Conservation (phyloP, 805 yeast genomes). For the Spencermartinsiella europaea region DNA sequence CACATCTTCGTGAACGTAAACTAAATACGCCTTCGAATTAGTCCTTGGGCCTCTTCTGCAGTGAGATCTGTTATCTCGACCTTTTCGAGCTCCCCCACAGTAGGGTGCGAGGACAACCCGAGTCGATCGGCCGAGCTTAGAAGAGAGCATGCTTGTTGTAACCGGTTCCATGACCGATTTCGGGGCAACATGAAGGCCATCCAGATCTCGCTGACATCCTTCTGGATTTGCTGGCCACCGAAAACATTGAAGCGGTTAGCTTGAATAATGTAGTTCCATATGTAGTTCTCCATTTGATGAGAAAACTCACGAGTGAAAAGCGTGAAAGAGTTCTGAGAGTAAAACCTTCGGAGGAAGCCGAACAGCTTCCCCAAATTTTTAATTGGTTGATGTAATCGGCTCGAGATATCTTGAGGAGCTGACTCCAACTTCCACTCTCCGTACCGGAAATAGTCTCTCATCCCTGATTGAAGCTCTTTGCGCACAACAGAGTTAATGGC, state of each 20-base stretch:
- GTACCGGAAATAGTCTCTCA: conserved; percentile 35
- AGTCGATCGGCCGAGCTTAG: conserved; percentile 1
- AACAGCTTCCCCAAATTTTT: conserved; percentile 29
- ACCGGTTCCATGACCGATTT: conserved; percentile 6
- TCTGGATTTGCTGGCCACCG: conserved; percentile 35
- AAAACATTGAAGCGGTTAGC: conserved; percentile 33
- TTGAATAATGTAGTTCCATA: conserved; percentile 37
- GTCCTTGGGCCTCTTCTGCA: neutral
- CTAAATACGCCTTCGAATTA: neutral
- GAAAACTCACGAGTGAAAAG: conserved; percentile 27
- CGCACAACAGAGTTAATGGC: conserved; percentile 32
- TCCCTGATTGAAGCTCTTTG: conserved; percentile 33
- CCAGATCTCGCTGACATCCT: conserved; percentile 34
- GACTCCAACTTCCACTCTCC: conserved; percentile 28
- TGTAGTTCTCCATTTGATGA: conserved; percentile 31
- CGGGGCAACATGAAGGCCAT: conserved; percentile 11
- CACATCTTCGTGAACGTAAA: too few relatives aligned
- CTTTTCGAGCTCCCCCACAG: neutral
- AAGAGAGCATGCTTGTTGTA: conserved; percentile 12
- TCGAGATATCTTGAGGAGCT: conserved; percentile 14
- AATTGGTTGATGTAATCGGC: conserved; percentile 27
- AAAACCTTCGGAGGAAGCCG: conserved; percentile 27
- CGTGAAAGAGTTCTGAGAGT: conserved; percentile 31
- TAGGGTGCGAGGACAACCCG: neutral
- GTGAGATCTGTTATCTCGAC: neutral